Percentiles rank a stretch among this genome's conserved stretches.
Conservation (phyloP, 176 grass and related monocot species). For the Aegilops bicornis region DNA sequence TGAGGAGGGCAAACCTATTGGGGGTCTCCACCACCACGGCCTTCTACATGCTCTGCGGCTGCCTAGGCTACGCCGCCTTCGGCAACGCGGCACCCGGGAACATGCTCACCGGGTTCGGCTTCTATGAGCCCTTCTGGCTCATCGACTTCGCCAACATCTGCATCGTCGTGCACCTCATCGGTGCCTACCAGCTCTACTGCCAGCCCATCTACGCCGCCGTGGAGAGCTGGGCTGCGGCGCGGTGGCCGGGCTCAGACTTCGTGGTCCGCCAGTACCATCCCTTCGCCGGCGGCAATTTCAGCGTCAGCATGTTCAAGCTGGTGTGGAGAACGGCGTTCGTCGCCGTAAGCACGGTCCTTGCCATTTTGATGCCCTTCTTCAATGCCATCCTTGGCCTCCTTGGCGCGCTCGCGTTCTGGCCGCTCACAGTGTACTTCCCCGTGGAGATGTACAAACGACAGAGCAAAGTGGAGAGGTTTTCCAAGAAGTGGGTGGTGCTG, state of each 20-base stretch:
- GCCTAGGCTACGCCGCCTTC: conserved; percentile 54
- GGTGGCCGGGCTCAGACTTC: background rate
- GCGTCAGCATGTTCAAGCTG: no score
- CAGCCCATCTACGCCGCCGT: conserved; percentile 57
- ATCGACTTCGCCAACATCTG: conserved; percentile 76
- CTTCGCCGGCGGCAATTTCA: no score
- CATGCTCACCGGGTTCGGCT: conserved; percentile 78
- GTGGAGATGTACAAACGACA: conserved; percentile 69
- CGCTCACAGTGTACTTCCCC: conserved; percentile 84
- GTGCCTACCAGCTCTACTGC: conserved; percentile 87
- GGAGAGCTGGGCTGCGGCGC: background rate
- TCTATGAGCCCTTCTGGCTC: conserved; percentile 89
- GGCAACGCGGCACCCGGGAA: conserved; percentile 60
- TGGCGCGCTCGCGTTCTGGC: conserved; percentile 81
- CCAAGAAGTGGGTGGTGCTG: conserved; percentile 41
- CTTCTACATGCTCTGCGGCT: conserved; percentile 64
- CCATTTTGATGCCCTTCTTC: conserved; percentile 66
- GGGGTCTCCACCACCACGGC: conserved; percentile 43
- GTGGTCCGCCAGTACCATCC: no score
- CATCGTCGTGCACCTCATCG: conserved; percentile 72
- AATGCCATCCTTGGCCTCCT: conserved; percentile 79
- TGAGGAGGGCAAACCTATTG: conserved; percentile 48
- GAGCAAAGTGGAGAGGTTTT: conserved; percentile 5
- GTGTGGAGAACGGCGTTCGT: no score
- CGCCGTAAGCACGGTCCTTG: no score